phyloP scores from a whole-genome alignment of 139 green algal genomes.

The Coelastrella sp. region DNA sequence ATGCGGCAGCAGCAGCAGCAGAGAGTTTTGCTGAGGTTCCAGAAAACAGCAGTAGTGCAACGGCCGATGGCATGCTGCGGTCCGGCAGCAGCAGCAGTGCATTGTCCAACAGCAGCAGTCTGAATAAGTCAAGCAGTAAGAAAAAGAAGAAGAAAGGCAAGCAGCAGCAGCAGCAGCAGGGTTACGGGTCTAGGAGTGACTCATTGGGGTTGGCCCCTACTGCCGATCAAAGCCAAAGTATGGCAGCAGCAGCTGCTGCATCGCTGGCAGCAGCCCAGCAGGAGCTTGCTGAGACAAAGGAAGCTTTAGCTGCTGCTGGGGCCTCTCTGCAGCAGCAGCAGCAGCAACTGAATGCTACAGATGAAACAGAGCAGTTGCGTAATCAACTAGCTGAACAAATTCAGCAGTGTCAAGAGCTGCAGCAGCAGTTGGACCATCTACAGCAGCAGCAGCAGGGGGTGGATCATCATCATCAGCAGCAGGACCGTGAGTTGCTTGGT shows the following conservation, averaged over 20 bases:
- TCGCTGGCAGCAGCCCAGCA: not conserved
- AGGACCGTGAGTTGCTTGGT: not conserved
- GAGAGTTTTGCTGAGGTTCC: not conserved
- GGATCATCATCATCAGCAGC: not conserved
- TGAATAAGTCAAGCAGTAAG: not conserved
- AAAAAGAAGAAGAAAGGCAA: constrained; percentile 33
- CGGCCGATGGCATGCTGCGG: too few species aligned
- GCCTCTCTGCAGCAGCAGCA: not conserved
- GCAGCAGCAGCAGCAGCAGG: not conserved
- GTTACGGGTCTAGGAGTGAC: too few species aligned
- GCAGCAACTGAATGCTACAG: not conserved
- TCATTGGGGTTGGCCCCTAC: not conserved
- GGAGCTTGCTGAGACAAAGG: not conserved
- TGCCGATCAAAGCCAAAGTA: too few species aligned
- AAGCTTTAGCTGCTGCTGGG: not conserved
- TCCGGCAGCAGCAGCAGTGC: not conserved
- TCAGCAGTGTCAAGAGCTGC: not conserved
- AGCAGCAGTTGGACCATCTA: not conserved
- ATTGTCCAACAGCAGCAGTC: not conserved
- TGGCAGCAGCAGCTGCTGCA: too few species aligned
- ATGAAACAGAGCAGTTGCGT: not conserved
- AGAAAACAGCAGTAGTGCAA: too few species aligned
- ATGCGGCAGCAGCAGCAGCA: not conserved
- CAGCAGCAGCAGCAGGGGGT: constrained; percentile 11
- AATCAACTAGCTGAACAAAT: not conserved